These are phyloP conservation scores for Podila minutissima DNA, from an alignment of 192 early-diverging fungal species.

Conservation along the genomic window DNA sequence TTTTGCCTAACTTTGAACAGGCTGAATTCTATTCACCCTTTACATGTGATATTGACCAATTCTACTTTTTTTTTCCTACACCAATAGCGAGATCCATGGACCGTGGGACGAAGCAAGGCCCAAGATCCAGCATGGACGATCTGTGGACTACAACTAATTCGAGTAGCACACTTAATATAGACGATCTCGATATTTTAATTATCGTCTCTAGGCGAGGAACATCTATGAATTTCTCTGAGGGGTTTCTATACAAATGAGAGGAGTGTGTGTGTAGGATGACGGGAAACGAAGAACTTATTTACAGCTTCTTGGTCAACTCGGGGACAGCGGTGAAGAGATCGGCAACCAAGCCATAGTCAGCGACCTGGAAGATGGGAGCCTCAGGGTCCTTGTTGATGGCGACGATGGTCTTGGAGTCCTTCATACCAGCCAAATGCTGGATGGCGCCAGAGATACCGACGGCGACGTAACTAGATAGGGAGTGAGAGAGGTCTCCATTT, in stretches of 20 bases:
- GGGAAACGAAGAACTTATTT: conserved; percentile 23
- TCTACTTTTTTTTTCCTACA: conserved; percentile 11
- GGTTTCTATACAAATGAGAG: background rate
- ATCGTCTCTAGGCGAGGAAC: background rate
- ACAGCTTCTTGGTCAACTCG: conserved; percentile 91
- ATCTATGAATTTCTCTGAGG: too few species aligned
- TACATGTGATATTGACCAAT: background rate
- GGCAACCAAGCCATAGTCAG: conserved; percentile 95
- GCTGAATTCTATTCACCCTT: conserved; percentile 3
- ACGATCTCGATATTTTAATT: background rate
- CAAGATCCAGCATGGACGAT: conserved; percentile 65
- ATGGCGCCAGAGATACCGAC: conserved; percentile 98
- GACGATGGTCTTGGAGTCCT: conserved; percentile 98
- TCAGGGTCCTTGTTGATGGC: conserved; percentile 99
- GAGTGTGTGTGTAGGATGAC: background rate
- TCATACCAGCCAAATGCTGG: conserved; percentile 98
- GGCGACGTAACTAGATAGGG: conserved; percentile 84
- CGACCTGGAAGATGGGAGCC: conserved; percentile 97
- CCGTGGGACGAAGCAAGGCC: conserved; percentile 97
- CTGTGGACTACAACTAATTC: conserved; percentile 38
- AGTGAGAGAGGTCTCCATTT: background rate
- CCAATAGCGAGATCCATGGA: conserved; percentile 88
- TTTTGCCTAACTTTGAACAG: background rate
- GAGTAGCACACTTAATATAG: background rate
- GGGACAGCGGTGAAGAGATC: conserved; percentile 95